These are phyloP conservation scores for Darksidea phi DNA, from an alignment of 495 filamentous ascomycete genomes.

Conservation along the genomic window DNA sequence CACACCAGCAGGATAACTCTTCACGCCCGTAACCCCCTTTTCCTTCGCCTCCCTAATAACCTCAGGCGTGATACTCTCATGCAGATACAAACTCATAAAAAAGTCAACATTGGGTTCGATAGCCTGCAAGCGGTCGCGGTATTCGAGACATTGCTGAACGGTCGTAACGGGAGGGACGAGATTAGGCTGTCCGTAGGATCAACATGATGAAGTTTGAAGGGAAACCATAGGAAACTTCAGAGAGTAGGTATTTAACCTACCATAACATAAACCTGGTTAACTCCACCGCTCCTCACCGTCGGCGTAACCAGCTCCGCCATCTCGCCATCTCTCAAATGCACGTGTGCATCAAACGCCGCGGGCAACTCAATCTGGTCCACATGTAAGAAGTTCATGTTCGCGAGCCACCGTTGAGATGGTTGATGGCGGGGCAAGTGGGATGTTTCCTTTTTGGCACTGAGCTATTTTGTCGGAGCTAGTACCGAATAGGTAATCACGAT, in stretches of 20 bases:
- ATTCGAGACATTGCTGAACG: conserved; percentile 71
- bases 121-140: conserved; percentile 63
- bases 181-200: conserved; percentile 57
- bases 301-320: conserved; percentile 84
- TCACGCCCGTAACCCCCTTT: conserved; percentile 65
- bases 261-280: conserved; percentile 84
- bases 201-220: conserved; percentile 31
- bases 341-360: conserved; percentile 60
- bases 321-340: conserved; percentile 68
- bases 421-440: too few relatives aligned
- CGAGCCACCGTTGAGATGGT: too few relatives aligned
- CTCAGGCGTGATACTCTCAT: conserved; percentile 72
- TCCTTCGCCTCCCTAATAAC: conserved; percentile 70
- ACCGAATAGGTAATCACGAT: too few relatives aligned
- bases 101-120: conserved; percentile 73
- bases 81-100: conserved; percentile 87
- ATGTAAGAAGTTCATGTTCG: conserved; percentile 14
- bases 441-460: too few relatives aligned
- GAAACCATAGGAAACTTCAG: neutral
- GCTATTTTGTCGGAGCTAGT: too few relatives aligned
- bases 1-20: conserved; percentile 56
- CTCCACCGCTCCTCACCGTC: conserved; percentile 67
- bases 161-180: conserved; percentile 73
- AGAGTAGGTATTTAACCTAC: conserved; percentile 42
- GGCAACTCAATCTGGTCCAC: conserved; percentile 55